A percentile compares a stretch with the other conserved stretches of the same genome.
These are phyloP conservation scores for Immersiella caudata DNA, from an alignment of 495 filamentous ascomycete genomes.

Conservation along the genomic window DNA sequence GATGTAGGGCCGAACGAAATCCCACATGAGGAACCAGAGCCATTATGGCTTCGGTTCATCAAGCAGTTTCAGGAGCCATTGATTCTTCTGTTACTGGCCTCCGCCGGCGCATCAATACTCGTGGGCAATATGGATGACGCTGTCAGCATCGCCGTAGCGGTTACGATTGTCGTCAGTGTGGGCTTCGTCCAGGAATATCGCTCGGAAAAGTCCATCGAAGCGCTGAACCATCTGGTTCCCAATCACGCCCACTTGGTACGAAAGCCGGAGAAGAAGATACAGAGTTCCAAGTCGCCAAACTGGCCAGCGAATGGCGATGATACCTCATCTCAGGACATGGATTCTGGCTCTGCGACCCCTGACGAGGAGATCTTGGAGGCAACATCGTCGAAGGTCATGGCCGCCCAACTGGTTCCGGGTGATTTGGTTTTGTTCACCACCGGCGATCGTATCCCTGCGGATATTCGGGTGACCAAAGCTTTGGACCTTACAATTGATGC, in stretches of 20 bases:
- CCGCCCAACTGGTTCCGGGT: slow-evolving; percentile 83
- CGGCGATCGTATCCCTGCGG: slow-evolving; percentile 93
- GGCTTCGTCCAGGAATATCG: slow-evolving; percentile 98
- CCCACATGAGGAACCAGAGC: slow-evolving; percentile 89
- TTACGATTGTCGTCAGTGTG: slow-evolving; percentile 95
- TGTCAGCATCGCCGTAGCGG: slow-evolving; percentile 89
- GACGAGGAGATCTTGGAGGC: slow-evolving; percentile 64
- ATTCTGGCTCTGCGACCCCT: slow-evolving; percentile 42
- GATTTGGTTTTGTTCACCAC: slow-evolving; percentile 93
- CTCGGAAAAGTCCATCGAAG: slow-evolving; percentile 96
- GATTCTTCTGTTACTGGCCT: slow-evolving; percentile 81
- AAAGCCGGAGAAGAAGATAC: slow-evolving; percentile 44
- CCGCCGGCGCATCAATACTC: slow-evolving; percentile 84
- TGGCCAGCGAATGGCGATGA: slow-evolving; percentile 49
- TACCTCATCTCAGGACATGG: slow-evolving; percentile 30
- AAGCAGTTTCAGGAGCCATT: slow-evolving; percentile 97
- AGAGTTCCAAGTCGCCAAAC: slow-evolving; percentile 39
- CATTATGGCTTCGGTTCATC: slow-evolving; percentile 89
- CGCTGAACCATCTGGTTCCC: slow-evolving; percentile 88
- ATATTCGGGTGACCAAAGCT: slow-evolving; percentile 90
- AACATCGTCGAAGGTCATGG: slow-evolving; percentile 79
- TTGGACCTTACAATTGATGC: slow-evolving; percentile 91
- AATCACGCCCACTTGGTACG: slow-evolving; percentile 92
- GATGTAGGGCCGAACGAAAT: slow-evolving; percentile 92
- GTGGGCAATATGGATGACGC: slow-evolving; percentile 98